Conservation (phyloP, 1,284 basidiomycete species). For the Ganoderma sp. region DNA sequence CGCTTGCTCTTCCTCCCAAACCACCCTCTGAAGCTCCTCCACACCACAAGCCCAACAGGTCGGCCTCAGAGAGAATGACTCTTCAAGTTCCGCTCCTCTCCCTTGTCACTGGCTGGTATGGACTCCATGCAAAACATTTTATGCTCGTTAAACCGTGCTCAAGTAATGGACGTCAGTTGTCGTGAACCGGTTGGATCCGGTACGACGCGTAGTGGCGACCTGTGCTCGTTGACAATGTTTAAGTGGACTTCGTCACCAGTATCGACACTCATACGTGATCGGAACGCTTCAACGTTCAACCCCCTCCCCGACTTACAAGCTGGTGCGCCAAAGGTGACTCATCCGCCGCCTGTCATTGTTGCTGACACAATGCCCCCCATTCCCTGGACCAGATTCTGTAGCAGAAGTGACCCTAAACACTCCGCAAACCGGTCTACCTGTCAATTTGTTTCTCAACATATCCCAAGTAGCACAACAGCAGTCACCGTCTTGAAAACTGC, state of each 20-base stretch:
- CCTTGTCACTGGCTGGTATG: not conserved
- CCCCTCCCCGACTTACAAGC: not conserved
- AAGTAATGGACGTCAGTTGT: too few species aligned
- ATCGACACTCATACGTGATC: not conserved
- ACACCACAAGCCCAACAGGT: not conserved
- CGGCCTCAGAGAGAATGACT: not conserved
- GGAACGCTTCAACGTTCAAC: not conserved
- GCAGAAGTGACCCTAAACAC: not conserved
- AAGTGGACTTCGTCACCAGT: not conserved
- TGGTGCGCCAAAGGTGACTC: not conserved
- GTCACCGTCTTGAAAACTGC: not conserved
- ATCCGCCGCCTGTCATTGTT: not conserved
- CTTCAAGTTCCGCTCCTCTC: not conserved
- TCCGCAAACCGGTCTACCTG: not conserved
- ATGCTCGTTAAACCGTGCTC: too few species aligned
- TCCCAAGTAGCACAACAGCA: not conserved
- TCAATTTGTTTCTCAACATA: not conserved
- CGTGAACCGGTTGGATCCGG: not conserved
- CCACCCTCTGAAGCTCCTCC: not conserved
- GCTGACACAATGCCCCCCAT: not conserved
- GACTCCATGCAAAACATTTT: too few species aligned
- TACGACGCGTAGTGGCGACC: not conserved
- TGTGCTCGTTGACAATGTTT: not conserved
- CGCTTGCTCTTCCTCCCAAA: not conserved
- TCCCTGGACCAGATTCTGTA: not conserved